Base-by-base conservation (phyloP, 2,329 filamentous ascomycete genomes). In the Colletotrichum spinosum region DNA sequence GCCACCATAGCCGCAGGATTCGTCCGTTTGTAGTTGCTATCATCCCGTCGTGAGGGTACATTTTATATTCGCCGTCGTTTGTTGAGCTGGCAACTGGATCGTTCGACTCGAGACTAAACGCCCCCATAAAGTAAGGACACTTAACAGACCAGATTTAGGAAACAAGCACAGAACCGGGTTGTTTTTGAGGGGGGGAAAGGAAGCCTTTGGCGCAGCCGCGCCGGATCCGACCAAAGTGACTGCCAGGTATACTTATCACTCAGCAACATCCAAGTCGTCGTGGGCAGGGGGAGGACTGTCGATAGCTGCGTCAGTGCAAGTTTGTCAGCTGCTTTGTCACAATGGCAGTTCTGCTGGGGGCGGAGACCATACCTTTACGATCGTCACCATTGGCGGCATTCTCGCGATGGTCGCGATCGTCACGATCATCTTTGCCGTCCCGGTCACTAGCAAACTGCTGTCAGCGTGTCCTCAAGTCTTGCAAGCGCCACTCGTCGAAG, bases 191-290 rank as follows among this genome's bases (percentile, higher is more conserved):
- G 25, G 25, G 25, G 25, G 44, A 60, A 34, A 53, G 56, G 55
- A 55, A 63, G 45, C 49, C 65, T 65, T 67, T 62, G 64, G 60
- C 60, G 60, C 50, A 67, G 59, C 64, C 56, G 57, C 45, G 55
- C 56, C 63, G 37, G 64, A 59, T 65, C 46, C 52, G 45, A 63
- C 56, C 50, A 67, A 51, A 46, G 35, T 51, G 51, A 51, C 62
- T 68, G 67, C 59, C 63, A 68, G 45, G 55, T 62, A 68, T 66
- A 60, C 62, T 67, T 55, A 67, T 74, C 83, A 90, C 82, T 98
- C 96, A 74, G 94, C 95, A 75, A 96, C 94, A 79, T 99, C 96
- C 76, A 98, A 88, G 76, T 99, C 96, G 78, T 99, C 96, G 75
- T 97, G 93, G 72, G 89, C 90, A 69, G 92, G 90, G 69, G 92